Percentiles rank a stretch among this genome's conserved stretches.
phyloP scores from a whole-genome alignment of 148 eudicot species.

The Polygonum maritimum region DNA sequence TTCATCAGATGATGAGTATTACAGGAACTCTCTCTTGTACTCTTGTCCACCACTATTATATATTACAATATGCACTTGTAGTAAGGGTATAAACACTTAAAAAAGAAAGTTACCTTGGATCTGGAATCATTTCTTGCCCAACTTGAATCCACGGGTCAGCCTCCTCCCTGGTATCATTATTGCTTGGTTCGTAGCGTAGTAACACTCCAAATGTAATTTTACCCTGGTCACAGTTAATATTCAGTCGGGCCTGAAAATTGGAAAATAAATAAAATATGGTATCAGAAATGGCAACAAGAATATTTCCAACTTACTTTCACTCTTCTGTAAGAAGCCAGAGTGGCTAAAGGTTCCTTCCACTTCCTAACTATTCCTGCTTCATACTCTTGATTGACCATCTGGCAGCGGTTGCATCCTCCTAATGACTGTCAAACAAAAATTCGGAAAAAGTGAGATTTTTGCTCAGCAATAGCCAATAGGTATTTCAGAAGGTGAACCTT shows the following conservation, averaged over 20 bases:
- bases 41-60: too few species aligned
- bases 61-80: too few species aligned
- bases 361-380: slow-evolving; percentile 42
- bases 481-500: background rate
- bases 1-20: too few species aligned
- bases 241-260: background rate
- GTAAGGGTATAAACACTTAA: background rate
- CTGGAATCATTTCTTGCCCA: slow-evolving; percentile 61
- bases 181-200: slow-evolving; percentile 33
- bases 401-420: slow-evolving; percentile 97
- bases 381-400: slow-evolving; percentile 69
- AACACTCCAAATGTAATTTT: slow-evolving; percentile 74
- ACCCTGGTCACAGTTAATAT: slow-evolving; percentile 47
- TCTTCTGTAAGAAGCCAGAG: slow-evolving; percentile 85
- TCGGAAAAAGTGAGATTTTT: background rate
- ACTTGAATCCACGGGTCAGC: slow-evolving; percentile 44
- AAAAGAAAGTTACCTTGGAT: slow-evolving; percentile 15
- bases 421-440: slow-evolving; percentile 38
- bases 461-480: background rate
- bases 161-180: slow-evolving; percentile 15
- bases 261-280: background rate
- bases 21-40: too few species aligned
- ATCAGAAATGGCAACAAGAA: background rate
- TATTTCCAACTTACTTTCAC: slow-evolving; percentile 44
- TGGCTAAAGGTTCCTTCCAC: slow-evolving; percentile 76